Conservation (phyloP, 345 rosid species). For the Eucalyptus marginata region DNA sequence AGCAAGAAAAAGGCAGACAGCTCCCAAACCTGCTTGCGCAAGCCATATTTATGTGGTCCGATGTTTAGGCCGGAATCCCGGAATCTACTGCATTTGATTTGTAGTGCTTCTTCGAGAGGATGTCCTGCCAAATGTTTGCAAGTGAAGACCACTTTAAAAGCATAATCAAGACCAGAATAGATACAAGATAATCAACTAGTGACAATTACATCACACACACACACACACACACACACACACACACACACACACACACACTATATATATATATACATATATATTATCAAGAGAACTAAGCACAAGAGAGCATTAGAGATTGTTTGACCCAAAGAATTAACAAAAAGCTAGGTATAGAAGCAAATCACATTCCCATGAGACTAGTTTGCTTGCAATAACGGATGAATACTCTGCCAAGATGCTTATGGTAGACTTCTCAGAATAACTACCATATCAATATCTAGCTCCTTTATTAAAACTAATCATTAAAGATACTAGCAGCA, state of each 20-base stretch:
- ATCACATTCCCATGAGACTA: neutral
- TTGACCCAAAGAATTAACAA: neutral
- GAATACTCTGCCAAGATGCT: neutral
- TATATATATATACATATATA: no score
- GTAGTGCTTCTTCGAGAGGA: no score
- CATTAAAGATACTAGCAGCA: neutral
- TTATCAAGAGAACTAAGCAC: neutral
- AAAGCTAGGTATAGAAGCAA: neutral
- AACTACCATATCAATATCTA: neutral
- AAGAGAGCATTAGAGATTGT: neutral
- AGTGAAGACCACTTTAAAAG: neutral
- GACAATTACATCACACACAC: neutral
- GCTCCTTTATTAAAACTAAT: neutral
- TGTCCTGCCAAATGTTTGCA: conserved; percentile 6
- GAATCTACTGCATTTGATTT: no score
- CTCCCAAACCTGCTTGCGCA: conserved; percentile 35
- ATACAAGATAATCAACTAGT: neutral
- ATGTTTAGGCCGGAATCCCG: conserved; percentile 1
- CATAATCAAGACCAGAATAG: neutral
- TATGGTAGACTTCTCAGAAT: neutral
- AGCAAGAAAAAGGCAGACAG: neutral
- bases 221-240: neutral
- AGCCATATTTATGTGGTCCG: conserved; percentile 24
- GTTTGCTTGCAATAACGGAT: neutral
- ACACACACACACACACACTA: no score